Percentiles rank a stretch among this genome's conserved stretches.
Conservation (phyloP, 2,329 filamentous ascomycete species). For the Byssoonygena ceratinophila region DNA sequence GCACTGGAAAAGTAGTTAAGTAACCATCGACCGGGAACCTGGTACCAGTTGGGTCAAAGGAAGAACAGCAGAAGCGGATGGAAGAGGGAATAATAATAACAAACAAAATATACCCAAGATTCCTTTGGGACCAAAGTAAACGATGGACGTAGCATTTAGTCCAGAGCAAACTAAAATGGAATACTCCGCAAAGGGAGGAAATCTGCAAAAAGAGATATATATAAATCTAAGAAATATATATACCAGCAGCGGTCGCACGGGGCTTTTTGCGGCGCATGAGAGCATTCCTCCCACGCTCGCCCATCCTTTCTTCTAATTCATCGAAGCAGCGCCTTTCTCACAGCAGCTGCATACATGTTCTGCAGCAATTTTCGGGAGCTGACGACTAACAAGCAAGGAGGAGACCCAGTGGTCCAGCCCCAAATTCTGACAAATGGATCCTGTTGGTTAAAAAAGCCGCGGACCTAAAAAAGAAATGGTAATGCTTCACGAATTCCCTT, state of each 20-base stretch:
- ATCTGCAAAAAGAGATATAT: not conserved
- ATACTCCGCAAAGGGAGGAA: not conserved
- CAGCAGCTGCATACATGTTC: slow-evolving; percentile 7
- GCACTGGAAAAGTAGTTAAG: not conserved
- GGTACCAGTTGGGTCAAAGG: slow-evolving; percentile 6
- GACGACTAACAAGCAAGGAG: not conserved
- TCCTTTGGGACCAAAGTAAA: not conserved
- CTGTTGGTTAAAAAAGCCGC: slow-evolving; percentile 13
- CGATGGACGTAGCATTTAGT: not conserved
- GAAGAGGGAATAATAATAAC: not conserved
- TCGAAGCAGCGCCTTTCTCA: not conserved
- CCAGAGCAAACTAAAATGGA: not conserved
- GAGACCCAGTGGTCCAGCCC: slow-evolving; percentile 7
- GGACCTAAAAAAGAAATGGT: slow-evolving; percentile 2
- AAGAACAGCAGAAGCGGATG: not conserved
- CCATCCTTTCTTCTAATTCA: not conserved
- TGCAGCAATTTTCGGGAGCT: slow-evolving; percentile 3
- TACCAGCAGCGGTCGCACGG: not conserved
- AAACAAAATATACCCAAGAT: not conserved
- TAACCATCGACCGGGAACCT: slow-evolving; percentile 1
- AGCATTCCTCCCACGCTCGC: not conserved
- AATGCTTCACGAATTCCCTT: not conserved
- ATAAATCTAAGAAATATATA: not conserved
- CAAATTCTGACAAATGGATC: slow-evolving; percentile 10
- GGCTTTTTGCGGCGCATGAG: slow-evolving; percentile 1